Evolutionary conservation across 768 basidiomycete species (phyloP), one percentile per base, ranked within the genome.

Genomic region (Chalciporus chontae): DNA sequence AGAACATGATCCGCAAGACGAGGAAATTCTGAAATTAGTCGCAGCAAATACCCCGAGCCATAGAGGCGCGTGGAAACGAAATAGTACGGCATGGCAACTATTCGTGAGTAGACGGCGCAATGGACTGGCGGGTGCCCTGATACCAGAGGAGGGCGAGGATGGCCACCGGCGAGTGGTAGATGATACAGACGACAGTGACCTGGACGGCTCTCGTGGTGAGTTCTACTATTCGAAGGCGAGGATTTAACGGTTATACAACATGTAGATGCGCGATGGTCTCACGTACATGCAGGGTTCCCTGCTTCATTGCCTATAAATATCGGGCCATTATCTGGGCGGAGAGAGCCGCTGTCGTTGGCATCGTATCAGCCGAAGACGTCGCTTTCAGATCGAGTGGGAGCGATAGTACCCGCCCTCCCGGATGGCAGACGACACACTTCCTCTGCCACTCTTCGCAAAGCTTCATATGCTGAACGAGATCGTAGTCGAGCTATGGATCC

Each of bases 31-130:
- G 56, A 77, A 74, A 54, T 72, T 87, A 29, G 79, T 88, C n/a
- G 84, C 84, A 8, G 85, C 84, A 23, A 73, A 79, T 66, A 79
- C 73, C 26, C 83, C 85, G 1, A 87, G 84, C 54, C 87, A 89
- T 62, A 75, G 84, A 46, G 79, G 75, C n/a, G 79, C 79, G 11
- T 87, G 85, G 86, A 79, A 72, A 58, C 75, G 77, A 52, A 76
- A 78, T 58, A 77, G 83, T 58, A 77, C 72, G 52, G 80, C 83
- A 11, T 87, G 85, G 85, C 75, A 77, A 50, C 63, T 76, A 17
- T 83, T 88, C 57, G 75, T 79, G 21, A 67, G 62, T 43, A 62
- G 72, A 44, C 60, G 63, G n/a, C 63, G 54, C 42, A 64, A 61
- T 5, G 52, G 65, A 8, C 55, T 63, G 48, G 47, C 65, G 37